Conservation (phyloP, 495 filamentous ascomycete genomes). For the Wilcoxina mikolae region DNA sequence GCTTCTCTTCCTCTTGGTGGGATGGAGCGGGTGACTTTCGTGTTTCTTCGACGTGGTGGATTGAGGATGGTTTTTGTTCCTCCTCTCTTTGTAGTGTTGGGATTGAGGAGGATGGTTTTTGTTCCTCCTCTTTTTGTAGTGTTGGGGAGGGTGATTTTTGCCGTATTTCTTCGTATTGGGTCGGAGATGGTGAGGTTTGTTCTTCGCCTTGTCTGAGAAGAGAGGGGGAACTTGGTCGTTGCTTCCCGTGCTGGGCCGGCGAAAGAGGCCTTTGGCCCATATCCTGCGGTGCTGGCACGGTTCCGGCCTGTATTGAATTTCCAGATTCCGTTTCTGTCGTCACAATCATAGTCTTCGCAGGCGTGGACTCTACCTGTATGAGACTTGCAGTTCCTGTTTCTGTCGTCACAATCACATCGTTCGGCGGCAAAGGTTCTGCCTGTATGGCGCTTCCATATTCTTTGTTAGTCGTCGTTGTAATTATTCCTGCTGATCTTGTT, state of each 20-base stretch:
- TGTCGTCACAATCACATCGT: neutral
- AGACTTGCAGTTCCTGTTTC: neutral
- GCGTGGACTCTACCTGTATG: neutral
- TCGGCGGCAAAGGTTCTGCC: neutral
- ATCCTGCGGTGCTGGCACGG: neutral
- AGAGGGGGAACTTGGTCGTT: neutral
- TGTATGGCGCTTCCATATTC: neutral
- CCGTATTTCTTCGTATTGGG: neutral
- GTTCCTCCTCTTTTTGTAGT: neutral
- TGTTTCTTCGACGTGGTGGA: neutral
- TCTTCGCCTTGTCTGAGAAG: neutral
- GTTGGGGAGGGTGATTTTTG: neutral
- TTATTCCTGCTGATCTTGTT: neutral
- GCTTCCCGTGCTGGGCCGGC: neutral
- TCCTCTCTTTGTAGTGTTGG: neutral
- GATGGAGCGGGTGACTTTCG: neutral
- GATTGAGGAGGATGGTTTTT: neutral
- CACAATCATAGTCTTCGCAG: neutral
- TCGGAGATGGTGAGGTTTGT: neutral
- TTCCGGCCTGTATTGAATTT: neutral
- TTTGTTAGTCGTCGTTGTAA: neutral
- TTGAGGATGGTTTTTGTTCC: neutral
- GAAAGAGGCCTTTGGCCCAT: neutral
- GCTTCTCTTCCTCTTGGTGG: neutral
- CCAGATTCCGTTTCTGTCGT: neutral